Evolutionary conservation across 2,329 filamentous ascomycete species (phyloP), one percentile per base, ranked within the genome.

Genomic region (Penicillium sp.): DNA sequence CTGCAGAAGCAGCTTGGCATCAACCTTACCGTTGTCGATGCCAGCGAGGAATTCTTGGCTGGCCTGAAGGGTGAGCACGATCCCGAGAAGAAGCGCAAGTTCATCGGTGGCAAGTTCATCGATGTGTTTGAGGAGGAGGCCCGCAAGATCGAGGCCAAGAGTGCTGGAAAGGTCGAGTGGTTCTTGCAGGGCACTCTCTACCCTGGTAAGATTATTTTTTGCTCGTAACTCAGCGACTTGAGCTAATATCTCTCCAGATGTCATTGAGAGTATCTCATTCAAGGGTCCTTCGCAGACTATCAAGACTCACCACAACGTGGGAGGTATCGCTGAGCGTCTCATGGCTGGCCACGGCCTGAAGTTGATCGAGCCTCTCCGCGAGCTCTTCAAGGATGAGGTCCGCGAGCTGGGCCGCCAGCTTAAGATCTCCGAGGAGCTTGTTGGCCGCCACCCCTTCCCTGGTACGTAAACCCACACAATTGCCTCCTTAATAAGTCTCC

Each of bases 131-230:
- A 95, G 69, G 75, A 83, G 51, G 84, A 89, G 66, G 89, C 57
- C 38, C 69, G 31, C 34, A 35, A 58, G 53, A 57, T 57, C 32
- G 56, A 58, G 48, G 55, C 55, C 10, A 47, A 57, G 53, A 54
- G 52, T 43, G 33, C 87, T 24, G 78, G 79, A 61, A 76, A 80
- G 59, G 85, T 96, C 34, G 81, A 88, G 61, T 96, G 81, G 78
- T 86, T 96, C 64, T 76, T 96, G 12, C 90, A 96, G 71, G 88
- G 89, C 19, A 93, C 87, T 10, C 76, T 93, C 26, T 91, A 88
- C 69, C 85, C 83, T 2, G 85, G 54, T 58, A 55, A 45, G 41
- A 42, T 17, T 13, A 19, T 28, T n/a, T 13, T 28, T 13, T 13
- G 22, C 28, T 29, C 28, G 8, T 33, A 33, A 6, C 2, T 22